Conservation (phyloP, 2,329 filamentous ascomycete genomes). For the Claviceps africana region DNA sequence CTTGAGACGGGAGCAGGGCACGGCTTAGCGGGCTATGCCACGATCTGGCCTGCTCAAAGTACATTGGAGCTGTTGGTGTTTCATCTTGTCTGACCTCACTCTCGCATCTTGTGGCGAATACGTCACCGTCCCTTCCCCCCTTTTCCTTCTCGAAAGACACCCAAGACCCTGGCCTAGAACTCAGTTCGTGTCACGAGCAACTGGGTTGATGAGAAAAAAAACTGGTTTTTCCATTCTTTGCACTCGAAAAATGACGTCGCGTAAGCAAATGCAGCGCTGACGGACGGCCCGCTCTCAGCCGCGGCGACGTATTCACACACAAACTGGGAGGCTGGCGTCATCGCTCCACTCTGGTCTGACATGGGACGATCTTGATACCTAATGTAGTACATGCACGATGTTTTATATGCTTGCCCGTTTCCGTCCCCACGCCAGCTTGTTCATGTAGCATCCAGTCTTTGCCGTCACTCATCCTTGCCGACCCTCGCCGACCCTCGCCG, state of each 20-base stretch:
- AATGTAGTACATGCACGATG: neutral
- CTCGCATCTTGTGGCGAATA: neutral
- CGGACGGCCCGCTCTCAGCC: neutral
- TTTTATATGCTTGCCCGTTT: constrained; percentile 5
- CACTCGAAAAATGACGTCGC: neutral
- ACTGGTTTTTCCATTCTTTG: neutral
- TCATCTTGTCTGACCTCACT: neutral
- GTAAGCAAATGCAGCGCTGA: neutral
- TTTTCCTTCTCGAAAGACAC: neutral
- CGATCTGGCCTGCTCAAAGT: neutral
- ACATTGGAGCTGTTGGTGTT: neutral
- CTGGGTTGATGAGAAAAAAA: neutral
- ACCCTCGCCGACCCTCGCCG: neutral
- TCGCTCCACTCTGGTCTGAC: neutral
- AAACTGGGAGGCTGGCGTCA: neutral
- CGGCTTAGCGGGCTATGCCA: neutral
- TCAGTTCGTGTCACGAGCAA: neutral
- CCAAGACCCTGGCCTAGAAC: neutral
- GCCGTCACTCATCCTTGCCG: neutral
- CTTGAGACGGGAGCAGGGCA: neutral
- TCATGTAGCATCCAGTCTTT: neutral
- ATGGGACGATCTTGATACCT: neutral
- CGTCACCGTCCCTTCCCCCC: neutral
- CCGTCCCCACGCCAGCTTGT: neutral
- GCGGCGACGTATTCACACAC: no score